These are phyloP conservation scores for Wickerhamiella azyma DNA, from an alignment of 805 yeast genomes.

Conservation along the genomic window DNA sequence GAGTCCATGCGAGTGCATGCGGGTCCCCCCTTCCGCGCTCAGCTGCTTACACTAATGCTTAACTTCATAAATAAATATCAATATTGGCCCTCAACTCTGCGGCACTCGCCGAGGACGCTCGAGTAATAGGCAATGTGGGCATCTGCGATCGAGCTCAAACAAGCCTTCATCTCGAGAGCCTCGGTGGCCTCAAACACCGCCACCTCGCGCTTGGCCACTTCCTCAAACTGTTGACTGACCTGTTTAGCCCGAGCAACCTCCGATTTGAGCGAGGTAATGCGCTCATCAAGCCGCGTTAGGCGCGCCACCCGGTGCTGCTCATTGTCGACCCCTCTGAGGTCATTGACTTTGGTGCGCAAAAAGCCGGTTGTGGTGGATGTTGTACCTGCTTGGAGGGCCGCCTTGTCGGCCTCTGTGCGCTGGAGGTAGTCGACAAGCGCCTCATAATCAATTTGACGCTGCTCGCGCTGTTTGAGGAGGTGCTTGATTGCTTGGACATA, in stretches of 20 bases:
- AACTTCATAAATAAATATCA: not conserved
- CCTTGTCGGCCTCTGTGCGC: constrained; percentile 57
- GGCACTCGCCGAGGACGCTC: constrained; percentile 58
- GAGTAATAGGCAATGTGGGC: constrained; percentile 62
- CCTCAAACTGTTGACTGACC: constrained; percentile 41
- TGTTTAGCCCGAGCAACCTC: constrained; percentile 40
- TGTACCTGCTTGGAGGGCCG: constrained; percentile 34
- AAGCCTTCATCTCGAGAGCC: constrained; percentile 56
- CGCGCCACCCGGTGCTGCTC: constrained; percentile 41
- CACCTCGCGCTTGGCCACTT: constrained; percentile 42
- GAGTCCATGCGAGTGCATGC: no score
- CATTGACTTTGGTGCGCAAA: constrained; percentile 45
- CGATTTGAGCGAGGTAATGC: constrained; percentile 35
- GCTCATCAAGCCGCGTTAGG: constrained; percentile 35
- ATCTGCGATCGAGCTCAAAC: constrained; percentile 61
- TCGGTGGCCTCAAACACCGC: constrained; percentile 67
- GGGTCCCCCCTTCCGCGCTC: no score
- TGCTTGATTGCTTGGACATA: constrained; percentile 52
- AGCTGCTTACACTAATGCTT: no score
- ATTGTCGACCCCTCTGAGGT: constrained; percentile 48
- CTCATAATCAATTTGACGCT: constrained; percentile 82
- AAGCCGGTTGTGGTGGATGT: constrained; percentile 32
- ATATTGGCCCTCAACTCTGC: constrained; percentile 13
- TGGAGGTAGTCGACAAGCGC: constrained; percentile 66
- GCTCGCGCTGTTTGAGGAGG: constrained; percentile 72